Percentiles rank a stretch among this genome's conserved stretches.
Evolutionary conservation across 2,329 filamentous ascomycete species (phyloP).

Genomic region (Sporothrix brasiliensis): DNA sequence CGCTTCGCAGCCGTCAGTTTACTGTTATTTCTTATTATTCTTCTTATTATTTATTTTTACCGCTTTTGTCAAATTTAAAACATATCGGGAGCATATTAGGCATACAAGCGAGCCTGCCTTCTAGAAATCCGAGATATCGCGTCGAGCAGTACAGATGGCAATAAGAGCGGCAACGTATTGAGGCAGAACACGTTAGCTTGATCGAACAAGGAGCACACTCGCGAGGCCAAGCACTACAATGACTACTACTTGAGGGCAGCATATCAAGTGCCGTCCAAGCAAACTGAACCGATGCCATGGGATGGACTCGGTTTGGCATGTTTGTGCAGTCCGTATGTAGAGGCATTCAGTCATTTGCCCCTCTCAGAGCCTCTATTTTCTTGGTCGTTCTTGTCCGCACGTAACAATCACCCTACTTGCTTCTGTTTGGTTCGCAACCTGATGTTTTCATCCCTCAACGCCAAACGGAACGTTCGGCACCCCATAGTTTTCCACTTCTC

Average conservation of each 20-base stretch:
- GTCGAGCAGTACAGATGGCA: background rate
- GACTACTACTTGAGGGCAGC: background rate
- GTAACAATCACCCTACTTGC: background rate
- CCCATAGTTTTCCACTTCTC: background rate
- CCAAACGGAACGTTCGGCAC: background rate
- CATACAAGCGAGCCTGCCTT: slow-evolving; percentile 3
- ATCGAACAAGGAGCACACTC: background rate
- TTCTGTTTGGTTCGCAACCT: no score
- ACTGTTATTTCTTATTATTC: no score
- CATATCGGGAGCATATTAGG: slow-evolving; percentile 2
- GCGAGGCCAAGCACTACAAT: background rate
- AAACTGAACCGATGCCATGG: slow-evolving; percentile 3
- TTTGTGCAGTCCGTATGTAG: background rate
- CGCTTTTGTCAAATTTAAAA: no score
- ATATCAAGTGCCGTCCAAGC: background rate
- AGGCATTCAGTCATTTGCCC: background rate
- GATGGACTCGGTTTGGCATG: background rate
- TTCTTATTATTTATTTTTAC: no score
- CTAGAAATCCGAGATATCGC: background rate
- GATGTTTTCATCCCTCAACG: background rate
- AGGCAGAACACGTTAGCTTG: slow-evolving; percentile 7
- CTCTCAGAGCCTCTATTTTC: background rate
- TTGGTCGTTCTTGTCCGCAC: background rate
- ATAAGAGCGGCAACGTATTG: slow-evolving; percentile 16
- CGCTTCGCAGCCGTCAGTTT: background rate